Evolutionary conservation across 176 grass and related monocot genomes (phyloP).

Genomic region (Hsuehochloa calcarea): DNA sequence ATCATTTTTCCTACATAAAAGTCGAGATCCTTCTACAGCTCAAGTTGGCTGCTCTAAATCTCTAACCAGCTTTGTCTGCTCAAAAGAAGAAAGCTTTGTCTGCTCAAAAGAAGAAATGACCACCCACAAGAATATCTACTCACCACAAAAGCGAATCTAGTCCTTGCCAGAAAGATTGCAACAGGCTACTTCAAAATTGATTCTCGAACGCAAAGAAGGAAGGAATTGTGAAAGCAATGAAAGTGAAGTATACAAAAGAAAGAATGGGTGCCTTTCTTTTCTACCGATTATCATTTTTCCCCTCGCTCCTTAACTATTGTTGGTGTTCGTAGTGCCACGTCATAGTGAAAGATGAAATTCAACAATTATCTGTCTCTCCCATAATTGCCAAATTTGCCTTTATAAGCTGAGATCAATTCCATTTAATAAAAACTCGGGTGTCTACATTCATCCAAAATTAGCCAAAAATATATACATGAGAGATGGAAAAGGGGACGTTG

Average conservation of each 20-base stretch:
- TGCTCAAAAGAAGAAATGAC: neutral
- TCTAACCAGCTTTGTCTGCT: neutral
- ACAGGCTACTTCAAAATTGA: neutral
- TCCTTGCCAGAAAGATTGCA: neutral
- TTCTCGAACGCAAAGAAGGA: neutral
- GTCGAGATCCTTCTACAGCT: neutral
- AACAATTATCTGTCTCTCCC: neutral
- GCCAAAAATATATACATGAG: too few species aligned
- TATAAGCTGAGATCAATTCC: conserved; percentile 3
- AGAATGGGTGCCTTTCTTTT: neutral
- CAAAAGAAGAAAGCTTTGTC: neutral
- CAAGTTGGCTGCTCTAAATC: neutral
- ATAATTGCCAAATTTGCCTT: neutral
- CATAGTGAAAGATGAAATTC: neutral
- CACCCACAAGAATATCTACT: too few species aligned
- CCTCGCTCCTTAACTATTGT: neutral
- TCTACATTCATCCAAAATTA: neutral
- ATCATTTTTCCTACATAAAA: too few species aligned
- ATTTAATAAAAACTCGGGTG: neutral
- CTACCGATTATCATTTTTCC: neutral
- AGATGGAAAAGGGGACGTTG: neutral
- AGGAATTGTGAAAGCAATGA: neutral
- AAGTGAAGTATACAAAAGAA: neutral
- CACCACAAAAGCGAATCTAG: neutral
- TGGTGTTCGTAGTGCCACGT: conserved; percentile 13